Percentiles rank a stretch among this genome's conserved stretches.
Evolutionary conservation across 2,329 filamentous ascomycete species (phyloP).

Genomic region (Aureobasidium subglaciale): DNA sequence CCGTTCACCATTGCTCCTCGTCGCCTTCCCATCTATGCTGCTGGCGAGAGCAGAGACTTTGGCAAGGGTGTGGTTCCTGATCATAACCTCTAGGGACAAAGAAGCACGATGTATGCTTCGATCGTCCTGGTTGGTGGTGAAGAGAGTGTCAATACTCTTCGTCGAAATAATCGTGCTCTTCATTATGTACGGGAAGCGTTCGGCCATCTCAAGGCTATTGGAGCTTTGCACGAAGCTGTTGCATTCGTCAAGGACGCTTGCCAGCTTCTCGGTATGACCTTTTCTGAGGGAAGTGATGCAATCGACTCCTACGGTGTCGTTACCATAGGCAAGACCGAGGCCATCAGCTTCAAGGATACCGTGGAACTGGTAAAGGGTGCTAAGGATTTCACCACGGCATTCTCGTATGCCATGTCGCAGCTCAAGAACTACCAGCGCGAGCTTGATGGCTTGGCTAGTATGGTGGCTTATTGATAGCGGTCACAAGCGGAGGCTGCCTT

Average conservation of each 20-base stretch:
- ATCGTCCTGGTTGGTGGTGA: slow-evolving; percentile 68
- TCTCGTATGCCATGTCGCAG: slow-evolving; percentile 61
- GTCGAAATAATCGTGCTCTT: slow-evolving; percentile 62
- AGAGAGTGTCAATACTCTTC: slow-evolving; percentile 54
- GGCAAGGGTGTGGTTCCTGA: slow-evolving; percentile 57
- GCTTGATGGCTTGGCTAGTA: slow-evolving; percentile 57
- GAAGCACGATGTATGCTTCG: slow-evolving; percentile 75
- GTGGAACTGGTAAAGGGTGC: slow-evolving; percentile 60
- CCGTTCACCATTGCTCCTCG: slow-evolving; percentile 67
- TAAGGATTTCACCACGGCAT: slow-evolving; percentile 62
- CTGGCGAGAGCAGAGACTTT: slow-evolving; percentile 47
- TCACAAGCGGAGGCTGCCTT: too few species aligned
- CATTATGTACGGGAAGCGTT: slow-evolving; percentile 78
- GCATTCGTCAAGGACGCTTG: slow-evolving; percentile 50
- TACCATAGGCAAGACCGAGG: slow-evolving; percentile 50
- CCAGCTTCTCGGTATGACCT: slow-evolving; percentile 41
- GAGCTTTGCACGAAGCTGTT: slow-evolving; percentile 65
- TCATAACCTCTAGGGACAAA: slow-evolving; percentile 72
- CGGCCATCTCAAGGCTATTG: slow-evolving; percentile 73
- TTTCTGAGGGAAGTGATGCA: slow-evolving; percentile 45
- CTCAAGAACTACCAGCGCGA: slow-evolving; percentile 71
- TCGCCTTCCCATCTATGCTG: slow-evolving; percentile 58
- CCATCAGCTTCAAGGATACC: slow-evolving; percentile 54
- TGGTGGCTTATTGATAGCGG: slow-evolving; percentile 72
- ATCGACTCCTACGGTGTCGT: slow-evolving; percentile 71